Percentiles rank a stretch among this genome's conserved stretches.
These are phyloP conservation scores for Schrenkiella parvula DNA, from an alignment of 345 rosid genomes.

Conservation along the genomic window DNA sequence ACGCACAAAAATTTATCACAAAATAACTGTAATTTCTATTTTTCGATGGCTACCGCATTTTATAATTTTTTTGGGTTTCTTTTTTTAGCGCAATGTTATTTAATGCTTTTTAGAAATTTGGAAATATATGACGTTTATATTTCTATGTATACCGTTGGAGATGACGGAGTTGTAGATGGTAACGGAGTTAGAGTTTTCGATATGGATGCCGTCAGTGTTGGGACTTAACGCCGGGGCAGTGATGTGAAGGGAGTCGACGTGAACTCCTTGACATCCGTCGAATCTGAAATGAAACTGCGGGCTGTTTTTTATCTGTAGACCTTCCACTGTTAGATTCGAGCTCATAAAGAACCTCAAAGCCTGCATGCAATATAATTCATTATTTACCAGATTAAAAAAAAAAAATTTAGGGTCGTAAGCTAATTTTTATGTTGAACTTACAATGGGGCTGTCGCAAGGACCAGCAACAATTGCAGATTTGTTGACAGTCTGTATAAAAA, in stretches of 20 bases:
- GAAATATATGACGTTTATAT: neutral
- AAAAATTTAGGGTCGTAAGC: neutral
- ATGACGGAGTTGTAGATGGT: slow-evolving; percentile 75
- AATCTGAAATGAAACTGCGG: slow-evolving; percentile 85
- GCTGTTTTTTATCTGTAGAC: slow-evolving; percentile 61
- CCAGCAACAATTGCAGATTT: slow-evolving; percentile 57
- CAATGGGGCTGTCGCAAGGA: slow-evolving; percentile 92
- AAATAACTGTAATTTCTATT: neutral
- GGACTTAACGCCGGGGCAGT: slow-evolving; percentile 82
- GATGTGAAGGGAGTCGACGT: slow-evolving; percentile 49
- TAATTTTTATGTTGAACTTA: slow-evolving; percentile 32
- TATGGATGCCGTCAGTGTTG: slow-evolving; percentile 91
- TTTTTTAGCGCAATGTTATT: neutral
- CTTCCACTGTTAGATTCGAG: slow-evolving; percentile 68
- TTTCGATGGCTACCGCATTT: neutral
- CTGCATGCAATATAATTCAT: slow-evolving; percentile 30
- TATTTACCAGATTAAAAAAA: neutral
- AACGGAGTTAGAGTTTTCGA: slow-evolving; percentile 58
- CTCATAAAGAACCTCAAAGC: slow-evolving; percentile 59
- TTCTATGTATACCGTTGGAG: slow-evolving; percentile 59
- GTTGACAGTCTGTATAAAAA: slow-evolving; percentile 48
- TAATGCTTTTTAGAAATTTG: neutral
- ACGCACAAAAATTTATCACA: neutral
- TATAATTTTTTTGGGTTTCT: neutral
- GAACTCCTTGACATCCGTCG: slow-evolving; percentile 50